These are phyloP conservation scores for Aspergillus novoparasiticus DNA, from an alignment of 2,329 filamentous ascomycete species.

Conservation along the genomic window DNA sequence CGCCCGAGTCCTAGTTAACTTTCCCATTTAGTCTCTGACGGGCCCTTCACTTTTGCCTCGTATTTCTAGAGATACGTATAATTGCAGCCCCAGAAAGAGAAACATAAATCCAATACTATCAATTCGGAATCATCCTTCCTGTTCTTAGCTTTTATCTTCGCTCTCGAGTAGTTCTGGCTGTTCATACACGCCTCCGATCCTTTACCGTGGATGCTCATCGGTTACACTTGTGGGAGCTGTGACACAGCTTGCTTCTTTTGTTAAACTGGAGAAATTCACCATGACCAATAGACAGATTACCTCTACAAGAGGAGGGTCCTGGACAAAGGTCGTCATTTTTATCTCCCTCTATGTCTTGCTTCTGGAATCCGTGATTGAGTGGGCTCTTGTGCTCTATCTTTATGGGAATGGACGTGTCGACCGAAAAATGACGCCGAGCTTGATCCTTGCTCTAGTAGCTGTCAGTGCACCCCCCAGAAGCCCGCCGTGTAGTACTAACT, in stretches of 20 bases:
- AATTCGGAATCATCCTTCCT: background rate
- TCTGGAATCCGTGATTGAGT: constrained; percentile 38
- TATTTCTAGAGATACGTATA: background rate
- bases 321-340: constrained; percentile 41
- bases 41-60: background rate
- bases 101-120: background rate
- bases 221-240: constrained; percentile 3
- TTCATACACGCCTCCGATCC: background rate
- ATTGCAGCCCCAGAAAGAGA: background rate
- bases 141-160: background rate
- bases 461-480: constrained; percentile 26
- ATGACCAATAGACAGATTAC: constrained; percentile 17
- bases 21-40: constrained; percentile 12
- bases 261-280: background rate
- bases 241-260: constrained; percentile 5
- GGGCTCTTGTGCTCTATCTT: constrained; percentile 37
- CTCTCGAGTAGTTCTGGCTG: background rate
- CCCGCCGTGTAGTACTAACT: background rate
- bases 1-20: constrained; percentile 15
- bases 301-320: constrained; percentile 31
- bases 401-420: constrained; percentile 39
- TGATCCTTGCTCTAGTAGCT: constrained; percentile 38
- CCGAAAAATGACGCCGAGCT: constrained; percentile 40
- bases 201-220: constrained; percentile 5
- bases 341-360: constrained; percentile 38